Base-by-base conservation (phyloP, 352 stramenopile species). In the Phytophthora boehmeriae region DNA sequence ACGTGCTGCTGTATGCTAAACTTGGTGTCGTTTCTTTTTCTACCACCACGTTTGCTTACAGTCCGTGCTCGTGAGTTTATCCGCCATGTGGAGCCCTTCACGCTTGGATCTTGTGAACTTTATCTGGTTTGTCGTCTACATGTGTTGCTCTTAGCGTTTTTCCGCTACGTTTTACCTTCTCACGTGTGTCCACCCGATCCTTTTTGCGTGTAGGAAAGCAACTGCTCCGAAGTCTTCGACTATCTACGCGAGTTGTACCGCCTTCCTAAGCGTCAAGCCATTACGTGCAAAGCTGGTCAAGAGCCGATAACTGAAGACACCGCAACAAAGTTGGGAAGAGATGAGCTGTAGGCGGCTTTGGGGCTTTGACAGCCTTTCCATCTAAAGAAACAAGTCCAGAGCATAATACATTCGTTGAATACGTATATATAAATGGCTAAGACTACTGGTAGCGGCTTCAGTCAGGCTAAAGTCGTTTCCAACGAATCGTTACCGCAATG, bases 151-250 rank as follows among this genome's bases (percentile, higher is more conserved):
- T 34, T 54, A 30, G 6, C 25, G 25, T 30, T 30, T 30, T 6
- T 30, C 25, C 25, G 25, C 27, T 25, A 25, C 0, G 16, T 20
- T 13, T 27, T 42, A 6, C n/a, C 42, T 9, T 13, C 30, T 51
- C 14, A 20, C 30, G 6, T 44, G 38, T 22, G 8, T 41, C 22
- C 6, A 9, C 5, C 9, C 39, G 11, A 23, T 30, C 3, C 3
- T 8, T 8, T 30, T 30, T 30, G 6, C 6, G 4, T 19, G 8
- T 42, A 88, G 75, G 79, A 89, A 52, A 63, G 60, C 36, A 83
- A 88, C 50, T 89, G 78, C 45, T 75, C 70, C 20, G 75, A 82
- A 14, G 67, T 86, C 45, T 90, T 90, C 61, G 72, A 87, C 66
- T 85, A 86, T 55, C 52, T 90, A 11, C 81, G 81, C 43, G 39